Percentiles rank a stretch among this genome's conserved stretches.
phyloP scores from a whole-genome alignment of 2,329 filamentous ascomycete species.

The Aureobasidium sp. region DNA sequence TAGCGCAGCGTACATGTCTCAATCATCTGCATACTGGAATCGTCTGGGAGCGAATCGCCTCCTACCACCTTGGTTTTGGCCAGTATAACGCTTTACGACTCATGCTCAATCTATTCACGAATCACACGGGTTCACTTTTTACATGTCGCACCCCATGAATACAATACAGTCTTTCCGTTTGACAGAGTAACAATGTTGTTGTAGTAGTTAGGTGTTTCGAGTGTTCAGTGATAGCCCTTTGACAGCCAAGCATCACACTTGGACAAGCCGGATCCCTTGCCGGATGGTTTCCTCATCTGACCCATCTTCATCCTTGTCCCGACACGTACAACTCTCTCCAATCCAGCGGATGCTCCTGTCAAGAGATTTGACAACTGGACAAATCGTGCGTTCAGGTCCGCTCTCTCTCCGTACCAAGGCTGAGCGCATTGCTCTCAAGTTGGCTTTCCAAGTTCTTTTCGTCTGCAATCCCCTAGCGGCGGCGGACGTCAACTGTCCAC shows the following conservation, averaged over 20 bases:
- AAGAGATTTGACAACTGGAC: background rate
- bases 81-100: background rate
- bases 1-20: constrained; percentile 7
- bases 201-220: background rate
- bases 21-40: background rate
- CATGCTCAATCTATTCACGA: constrained; percentile 2
- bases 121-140: background rate
- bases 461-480: background rate
- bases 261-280: background rate
- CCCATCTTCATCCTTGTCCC: background rate
- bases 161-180: background rate
- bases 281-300: background rate
- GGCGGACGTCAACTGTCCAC: background rate
- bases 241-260: background rate
- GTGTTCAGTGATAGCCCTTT: background rate
- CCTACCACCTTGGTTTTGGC: background rate
- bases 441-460: background rate
- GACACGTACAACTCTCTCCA: background rate
- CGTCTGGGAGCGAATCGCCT: background rate
- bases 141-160: background rate
- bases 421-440: background rate
- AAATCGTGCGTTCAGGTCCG: too few species aligned
- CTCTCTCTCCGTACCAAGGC: background rate
- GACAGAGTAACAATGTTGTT: background rate
- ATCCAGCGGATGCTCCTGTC: background rate